Evolutionary conservation across 257 asterid species (phyloP).

Genomic region (Solanum peruvianum): DNA sequence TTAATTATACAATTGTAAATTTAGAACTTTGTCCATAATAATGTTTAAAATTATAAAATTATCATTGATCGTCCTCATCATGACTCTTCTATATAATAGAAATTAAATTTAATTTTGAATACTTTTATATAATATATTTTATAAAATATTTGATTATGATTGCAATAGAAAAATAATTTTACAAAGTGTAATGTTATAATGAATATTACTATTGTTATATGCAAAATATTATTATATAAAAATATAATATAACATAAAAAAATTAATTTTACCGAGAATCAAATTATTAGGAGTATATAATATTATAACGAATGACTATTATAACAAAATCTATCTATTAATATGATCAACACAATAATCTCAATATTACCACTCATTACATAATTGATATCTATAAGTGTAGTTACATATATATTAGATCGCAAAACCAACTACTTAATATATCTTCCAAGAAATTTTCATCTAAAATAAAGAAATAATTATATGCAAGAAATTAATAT

Average conservation of each 20-base stretch:
- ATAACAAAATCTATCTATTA: not conserved
- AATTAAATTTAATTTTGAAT: no score
- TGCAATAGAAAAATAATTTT: no score
- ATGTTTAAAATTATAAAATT: no score
- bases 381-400: not conserved
- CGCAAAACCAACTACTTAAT: not conserved
- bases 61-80: no score
- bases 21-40: no score
- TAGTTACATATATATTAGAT: not conserved
- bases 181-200: no score
- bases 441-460: not conserved
- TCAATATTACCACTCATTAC: not conserved
- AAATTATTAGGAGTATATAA: not conserved
- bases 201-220: no score
- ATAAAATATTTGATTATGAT: no score
- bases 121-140: no score
- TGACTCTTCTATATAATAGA: no score
- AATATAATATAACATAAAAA: not conserved
- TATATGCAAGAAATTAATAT: not conserved
- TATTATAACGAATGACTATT: not conserved
- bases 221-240: not conserved
- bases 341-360: not conserved
- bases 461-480: not conserved
- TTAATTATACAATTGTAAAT: no score
- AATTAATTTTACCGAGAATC: fast-evolving